phyloP scores from a whole-genome alignment of 2,329 filamentous ascomycete species.

The Colletotrichum nymphaeae region DNA sequence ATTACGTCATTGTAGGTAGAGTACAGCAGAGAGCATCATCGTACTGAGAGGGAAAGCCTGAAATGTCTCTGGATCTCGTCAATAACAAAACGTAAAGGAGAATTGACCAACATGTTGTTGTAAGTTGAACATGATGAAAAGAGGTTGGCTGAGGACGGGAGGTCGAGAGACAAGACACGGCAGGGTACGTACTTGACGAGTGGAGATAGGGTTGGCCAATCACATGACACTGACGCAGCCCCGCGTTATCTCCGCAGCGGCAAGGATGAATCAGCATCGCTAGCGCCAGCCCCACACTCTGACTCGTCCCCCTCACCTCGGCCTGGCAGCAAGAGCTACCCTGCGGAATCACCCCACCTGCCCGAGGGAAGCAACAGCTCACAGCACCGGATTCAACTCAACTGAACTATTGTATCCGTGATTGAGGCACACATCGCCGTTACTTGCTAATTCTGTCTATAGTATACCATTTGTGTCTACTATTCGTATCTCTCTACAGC shows the following conservation, averaged over 20 bases:
- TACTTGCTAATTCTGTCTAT: neutral
- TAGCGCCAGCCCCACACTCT: neutral
- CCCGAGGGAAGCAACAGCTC: neutral
- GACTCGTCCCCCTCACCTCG: neutral
- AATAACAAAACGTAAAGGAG: neutral
- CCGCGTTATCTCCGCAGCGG: conserved; percentile 26
- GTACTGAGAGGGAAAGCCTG: neutral
- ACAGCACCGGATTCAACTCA: neutral
- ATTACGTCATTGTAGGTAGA: neutral
- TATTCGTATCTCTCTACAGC: neutral
- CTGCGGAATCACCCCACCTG: neutral
- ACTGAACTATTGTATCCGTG: neutral
- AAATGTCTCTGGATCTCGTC: neutral
- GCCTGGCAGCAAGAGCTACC: neutral
- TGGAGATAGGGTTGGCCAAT: neutral
- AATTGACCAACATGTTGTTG: neutral
- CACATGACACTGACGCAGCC: neutral
- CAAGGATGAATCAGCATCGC: neutral
- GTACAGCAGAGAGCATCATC: neutral
- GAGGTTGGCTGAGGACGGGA: neutral
- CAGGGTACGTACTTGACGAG: neutral
- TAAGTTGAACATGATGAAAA: neutral
- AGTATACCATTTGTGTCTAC: neutral
- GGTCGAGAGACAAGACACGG: neutral
- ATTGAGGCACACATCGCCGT: neutral